Evolutionary conservation across 1,284 basidiomycete genomes (phyloP).

Genomic region (Trametes pubescens): DNA sequence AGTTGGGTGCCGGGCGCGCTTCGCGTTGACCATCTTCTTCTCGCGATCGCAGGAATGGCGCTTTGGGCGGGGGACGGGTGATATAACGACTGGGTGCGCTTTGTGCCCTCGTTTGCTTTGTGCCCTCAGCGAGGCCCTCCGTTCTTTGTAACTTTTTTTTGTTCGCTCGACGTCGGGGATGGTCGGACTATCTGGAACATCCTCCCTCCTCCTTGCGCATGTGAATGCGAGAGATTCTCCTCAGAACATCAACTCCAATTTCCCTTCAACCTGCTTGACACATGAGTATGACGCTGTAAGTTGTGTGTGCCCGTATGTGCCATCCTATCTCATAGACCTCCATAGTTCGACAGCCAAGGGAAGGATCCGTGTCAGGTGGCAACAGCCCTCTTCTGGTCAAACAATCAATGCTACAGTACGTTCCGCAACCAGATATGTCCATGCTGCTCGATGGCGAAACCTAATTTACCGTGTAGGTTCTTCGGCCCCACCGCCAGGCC

Average conservation of each 20-base stretch:
- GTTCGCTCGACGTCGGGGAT: background rate
- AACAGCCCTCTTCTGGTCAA: background rate
- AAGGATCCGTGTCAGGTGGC: background rate
- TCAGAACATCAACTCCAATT: too few relatives aligned
- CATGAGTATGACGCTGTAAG: background rate
- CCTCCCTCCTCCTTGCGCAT: background rate
- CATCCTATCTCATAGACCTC: background rate
- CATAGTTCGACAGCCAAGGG: background rate
- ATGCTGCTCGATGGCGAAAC: background rate
- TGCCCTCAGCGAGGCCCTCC: background rate
- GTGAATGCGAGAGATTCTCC: too few relatives aligned
- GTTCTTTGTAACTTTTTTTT: background rate
- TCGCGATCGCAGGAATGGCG: background rate
- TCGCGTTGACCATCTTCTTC: conserved; percentile 1
- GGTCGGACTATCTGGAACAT: background rate
- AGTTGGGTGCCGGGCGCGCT: background rate
- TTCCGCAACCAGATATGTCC: background rate
- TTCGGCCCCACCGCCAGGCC: background rate
- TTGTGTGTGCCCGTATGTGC: background rate
- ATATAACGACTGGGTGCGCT: conserved; percentile 5
- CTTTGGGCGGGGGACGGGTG: background rate
- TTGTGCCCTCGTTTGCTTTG: background rate
- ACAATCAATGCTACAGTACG: background rate
- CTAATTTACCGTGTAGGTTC: background rate
- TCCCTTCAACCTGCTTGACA: background rate